Conservation (phyloP, 805 yeast species). For the Candida andamanensis region DNA sequence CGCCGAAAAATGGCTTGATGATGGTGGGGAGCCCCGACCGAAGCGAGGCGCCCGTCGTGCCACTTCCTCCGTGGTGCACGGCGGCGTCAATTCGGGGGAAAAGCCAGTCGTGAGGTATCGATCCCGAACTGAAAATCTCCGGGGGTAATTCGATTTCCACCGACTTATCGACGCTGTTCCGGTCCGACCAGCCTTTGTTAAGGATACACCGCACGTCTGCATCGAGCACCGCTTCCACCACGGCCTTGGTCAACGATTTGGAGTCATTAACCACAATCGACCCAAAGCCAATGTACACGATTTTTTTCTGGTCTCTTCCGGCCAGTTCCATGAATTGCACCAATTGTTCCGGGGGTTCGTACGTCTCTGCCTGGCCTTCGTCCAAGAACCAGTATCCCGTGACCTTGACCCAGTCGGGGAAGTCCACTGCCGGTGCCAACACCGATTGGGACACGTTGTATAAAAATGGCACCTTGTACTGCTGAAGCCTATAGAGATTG, state of each 20-base stretch:
- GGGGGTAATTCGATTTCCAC: slow-evolving; percentile 52
- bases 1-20: slow-evolving; percentile 93
- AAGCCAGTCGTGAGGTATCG: slow-evolving; percentile 91
- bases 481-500: slow-evolving; percentile 64
- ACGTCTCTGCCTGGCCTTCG: slow-evolving; percentile 47
- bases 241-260: slow-evolving; percentile 66
- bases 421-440: slow-evolving; percentile 89
- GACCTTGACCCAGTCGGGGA: slow-evolving; percentile 91
- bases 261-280: slow-evolving; percentile 90
- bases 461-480: slow-evolving; percentile 76
- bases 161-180: slow-evolving; percentile 34
- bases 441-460: slow-evolving; percentile 86
- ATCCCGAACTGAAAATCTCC: slow-evolving; percentile 63
- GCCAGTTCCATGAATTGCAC: slow-evolving; percentile 60
- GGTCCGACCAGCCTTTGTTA: slow-evolving; percentile 93
- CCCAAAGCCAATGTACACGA: slow-evolving; percentile 93
- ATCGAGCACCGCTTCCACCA: slow-evolving; percentile 69
- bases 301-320: slow-evolving; percentile 50
- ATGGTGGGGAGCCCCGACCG: slow-evolving; percentile 85
- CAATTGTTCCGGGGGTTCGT: slow-evolving; percentile 57
- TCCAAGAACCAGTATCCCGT: slow-evolving; percentile 95
- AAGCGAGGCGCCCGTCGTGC: slow-evolving; percentile 90
- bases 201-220: slow-evolving; percentile 84
- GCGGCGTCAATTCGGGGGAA: slow-evolving; percentile 88
- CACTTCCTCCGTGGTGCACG: slow-evolving; percentile 96